Evolutionary conservation across 345 rosid genomes (phyloP), one percentile per base, ranked within the genome.

Genomic region (Citrus maxima): DNA sequence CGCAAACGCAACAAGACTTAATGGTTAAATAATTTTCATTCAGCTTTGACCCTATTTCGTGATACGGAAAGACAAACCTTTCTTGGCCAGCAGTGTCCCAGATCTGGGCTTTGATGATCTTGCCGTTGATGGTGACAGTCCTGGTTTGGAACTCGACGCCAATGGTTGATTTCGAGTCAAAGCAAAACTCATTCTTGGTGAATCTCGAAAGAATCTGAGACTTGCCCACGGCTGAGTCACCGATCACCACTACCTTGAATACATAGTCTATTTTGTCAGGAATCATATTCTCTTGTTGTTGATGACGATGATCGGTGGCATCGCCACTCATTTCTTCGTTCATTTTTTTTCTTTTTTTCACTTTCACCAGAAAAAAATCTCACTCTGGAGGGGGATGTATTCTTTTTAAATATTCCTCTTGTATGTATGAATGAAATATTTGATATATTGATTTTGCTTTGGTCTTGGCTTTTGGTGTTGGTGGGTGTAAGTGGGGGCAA

Each of bases 81-180:
- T 94, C 98, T 81, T 94, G 98, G 79, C 98, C 98, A 72, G 98
- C 98, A 38, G 98, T 92, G 78, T 93, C 97, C 98, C 98, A 93
- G 93, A 93, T 94, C 93, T 94, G 98, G 78, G 97, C 95, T 85
- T 92, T 94, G 77, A 94, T 82, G 85, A 91, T 84, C 76, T 91
- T 92, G 49, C 84, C 82, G 0, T 88, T 87, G 35, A 89, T 85
- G 76, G 85, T 88, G 86, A 92, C 80, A 10, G 93, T 92, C 22
- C 97, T 83, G 24, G 93, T 91, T 82, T 91, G 93, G 81, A 93
- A 93, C 92, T 93, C 97, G 10, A 93, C 97, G 1, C 97, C 97
- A 74, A 93, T 93, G 76, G 97, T 93, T 28, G 97, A 90, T 84
- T 93, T 93, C 1, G 97, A 93, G 70, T 91, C 95, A 5, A 88